These are phyloP conservation scores for Coccomyxa subellipsoidea DNA, from an alignment of 163 green algal genomes.

Conservation along the genomic window DNA sequence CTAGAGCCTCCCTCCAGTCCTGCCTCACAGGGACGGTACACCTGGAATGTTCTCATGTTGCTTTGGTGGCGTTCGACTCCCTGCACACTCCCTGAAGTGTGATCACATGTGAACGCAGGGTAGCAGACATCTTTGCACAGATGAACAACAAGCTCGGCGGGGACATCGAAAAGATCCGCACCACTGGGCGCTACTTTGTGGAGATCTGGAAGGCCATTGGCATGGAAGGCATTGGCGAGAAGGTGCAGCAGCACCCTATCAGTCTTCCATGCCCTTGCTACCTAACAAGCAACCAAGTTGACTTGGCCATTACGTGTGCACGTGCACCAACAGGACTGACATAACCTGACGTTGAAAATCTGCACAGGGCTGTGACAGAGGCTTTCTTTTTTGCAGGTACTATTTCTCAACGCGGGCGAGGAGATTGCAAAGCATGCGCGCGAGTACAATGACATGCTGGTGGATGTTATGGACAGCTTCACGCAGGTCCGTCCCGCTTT, in stretches of 20 bases:
- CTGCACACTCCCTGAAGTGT: not conserved
- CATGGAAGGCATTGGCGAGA: slow-evolving; percentile 81
- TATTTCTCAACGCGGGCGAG: slow-evolving; percentile 62
- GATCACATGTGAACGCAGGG: slow-evolving; percentile 42
- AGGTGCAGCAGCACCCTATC: too few relatives aligned
- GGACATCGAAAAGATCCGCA: slow-evolving; percentile 98
- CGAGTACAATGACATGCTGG: slow-evolving; percentile 97
- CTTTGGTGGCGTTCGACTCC: too few relatives aligned
- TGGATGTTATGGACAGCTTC: slow-evolving; percentile 96
- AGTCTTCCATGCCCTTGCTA: too few relatives aligned
- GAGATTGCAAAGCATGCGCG: slow-evolving; percentile 64
- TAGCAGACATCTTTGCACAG: slow-evolving; percentile 98
- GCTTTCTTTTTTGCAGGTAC: slow-evolving; percentile 13
- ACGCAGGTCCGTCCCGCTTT: slow-evolving; percentile 37
- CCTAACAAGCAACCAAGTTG: too few relatives aligned
- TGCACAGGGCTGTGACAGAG: too few relatives aligned
- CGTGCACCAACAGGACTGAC: too few relatives aligned
- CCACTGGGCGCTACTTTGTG: slow-evolving; percentile 81
- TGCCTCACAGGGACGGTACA: too few relatives aligned
- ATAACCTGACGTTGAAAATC: too few relatives aligned
- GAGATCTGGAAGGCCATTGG: slow-evolving; percentile 98
- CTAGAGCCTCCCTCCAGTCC: too few relatives aligned
- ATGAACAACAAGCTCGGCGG: slow-evolving; percentile 99
- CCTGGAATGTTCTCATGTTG: too few relatives aligned
- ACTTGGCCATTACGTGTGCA: too few relatives aligned